Evolutionary conservation across 1,284 basidiomycete genomes (phyloP).

Genomic region (Melanopsichium pennsylvanicum): DNA sequence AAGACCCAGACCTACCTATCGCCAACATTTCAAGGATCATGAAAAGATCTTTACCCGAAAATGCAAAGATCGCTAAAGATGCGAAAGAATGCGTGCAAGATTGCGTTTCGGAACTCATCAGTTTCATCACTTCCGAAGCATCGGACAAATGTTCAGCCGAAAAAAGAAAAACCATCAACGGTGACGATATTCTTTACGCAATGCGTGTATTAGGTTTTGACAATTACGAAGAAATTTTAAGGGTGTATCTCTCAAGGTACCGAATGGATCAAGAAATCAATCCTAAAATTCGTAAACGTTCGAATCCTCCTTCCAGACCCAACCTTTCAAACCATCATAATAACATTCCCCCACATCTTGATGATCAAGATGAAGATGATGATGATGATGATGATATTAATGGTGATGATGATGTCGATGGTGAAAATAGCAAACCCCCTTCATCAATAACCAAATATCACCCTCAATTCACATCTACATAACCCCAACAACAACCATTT

Average conservation of each 20-base stretch:
- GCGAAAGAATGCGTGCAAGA: constrained; percentile 96
- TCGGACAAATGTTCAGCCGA: constrained; percentile 86
- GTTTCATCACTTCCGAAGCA: constrained; percentile 90
- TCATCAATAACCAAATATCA: no score
- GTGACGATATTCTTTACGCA: constrained; percentile 83
- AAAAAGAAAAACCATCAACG: constrained; percentile 86
- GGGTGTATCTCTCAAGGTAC: constrained; percentile 83
- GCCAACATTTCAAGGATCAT: constrained; percentile 95
- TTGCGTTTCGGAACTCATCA: constrained; percentile 94
- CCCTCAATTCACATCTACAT: no score
- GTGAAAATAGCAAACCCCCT: no score
- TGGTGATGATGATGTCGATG: not conserved
- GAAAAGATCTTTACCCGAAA: constrained; percentile 85
- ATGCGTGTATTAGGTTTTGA: constrained; percentile 90
- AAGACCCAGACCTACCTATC: constrained; percentile 69
- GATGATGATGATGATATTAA: not conserved
- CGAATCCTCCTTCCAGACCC: no score
- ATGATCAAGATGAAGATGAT: not conserved
- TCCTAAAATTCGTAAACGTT: constrained; percentile 16
- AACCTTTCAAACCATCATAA: no score
- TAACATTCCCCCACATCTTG: no score
- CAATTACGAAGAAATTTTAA: constrained; percentile 87
- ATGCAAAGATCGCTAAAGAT: constrained; percentile 96
- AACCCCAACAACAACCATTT: no score
- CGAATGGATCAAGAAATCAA: constrained; percentile 39